phyloP scores from a whole-genome alignment of 2,329 filamentous ascomycete species.

The Colletotrichum gloeosporioides region DNA sequence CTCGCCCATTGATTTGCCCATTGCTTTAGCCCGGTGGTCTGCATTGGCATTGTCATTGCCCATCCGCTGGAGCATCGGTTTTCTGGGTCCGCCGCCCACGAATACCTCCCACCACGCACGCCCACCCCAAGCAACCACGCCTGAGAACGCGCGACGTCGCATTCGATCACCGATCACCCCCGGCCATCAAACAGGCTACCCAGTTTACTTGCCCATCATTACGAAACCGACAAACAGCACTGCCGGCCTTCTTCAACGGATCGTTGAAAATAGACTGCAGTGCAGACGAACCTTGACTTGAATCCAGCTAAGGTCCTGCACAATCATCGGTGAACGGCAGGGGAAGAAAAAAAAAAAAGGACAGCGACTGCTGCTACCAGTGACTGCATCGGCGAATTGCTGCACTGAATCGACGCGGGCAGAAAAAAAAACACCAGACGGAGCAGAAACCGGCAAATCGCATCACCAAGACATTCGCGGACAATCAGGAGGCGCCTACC shows the following conservation, averaged over 20 bases:
- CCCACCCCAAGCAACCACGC: not conserved
- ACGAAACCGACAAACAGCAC: slow-evolving; percentile 1
- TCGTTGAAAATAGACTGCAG: not conserved
- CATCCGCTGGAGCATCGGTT: not conserved
- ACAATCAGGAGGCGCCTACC: slow-evolving; percentile 3
- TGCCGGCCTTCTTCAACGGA: not conserved
- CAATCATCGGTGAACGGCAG: not conserved
- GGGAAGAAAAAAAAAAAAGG: not conserved
- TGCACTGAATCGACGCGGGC: not conserved
- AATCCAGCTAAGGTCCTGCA: not conserved
- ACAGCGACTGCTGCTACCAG: not conserved
- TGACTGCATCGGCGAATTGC: not conserved
- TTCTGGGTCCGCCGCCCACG: not conserved
- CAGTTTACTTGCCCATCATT: slow-evolving; percentile 1
- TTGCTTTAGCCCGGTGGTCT: not conserved
- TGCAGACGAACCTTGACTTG: not conserved
- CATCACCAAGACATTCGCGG: slow-evolving; percentile 8
- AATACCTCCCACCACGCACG: not conserved
- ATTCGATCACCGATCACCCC: slow-evolving; percentile 12
- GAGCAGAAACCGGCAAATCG: slow-evolving; percentile 15
- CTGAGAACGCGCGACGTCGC: slow-evolving; percentile 7
- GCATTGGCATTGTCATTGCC: not conserved
- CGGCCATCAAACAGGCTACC: slow-evolving; percentile 7
- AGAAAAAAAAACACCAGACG: slow-evolving; percentile 1
- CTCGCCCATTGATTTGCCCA: not conserved